Percentiles rank a stretch among this genome's conserved stretches.
These are phyloP conservation scores for Curvularia spicifera DNA, from an alignment of 2,329 filamentous ascomycete species.

Conservation along the genomic window DNA sequence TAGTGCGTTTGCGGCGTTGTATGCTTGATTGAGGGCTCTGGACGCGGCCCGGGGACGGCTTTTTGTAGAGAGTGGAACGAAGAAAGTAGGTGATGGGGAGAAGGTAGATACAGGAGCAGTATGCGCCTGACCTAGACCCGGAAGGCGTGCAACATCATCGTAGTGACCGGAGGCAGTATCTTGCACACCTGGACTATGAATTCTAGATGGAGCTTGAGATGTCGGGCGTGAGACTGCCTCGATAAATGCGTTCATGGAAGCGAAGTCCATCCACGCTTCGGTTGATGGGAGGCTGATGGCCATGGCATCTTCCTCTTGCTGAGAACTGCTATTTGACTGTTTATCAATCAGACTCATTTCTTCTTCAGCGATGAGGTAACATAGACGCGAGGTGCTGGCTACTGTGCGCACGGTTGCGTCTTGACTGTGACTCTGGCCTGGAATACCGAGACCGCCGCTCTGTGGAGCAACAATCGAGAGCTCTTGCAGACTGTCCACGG, in stretches of 20 bases:
- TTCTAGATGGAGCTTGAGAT: background rate
- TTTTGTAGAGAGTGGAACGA: background rate
- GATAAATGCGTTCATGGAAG: slow-evolving; percentile 1
- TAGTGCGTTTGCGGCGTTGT: slow-evolving; percentile 19
- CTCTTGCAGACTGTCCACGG: slow-evolving; percentile 20
- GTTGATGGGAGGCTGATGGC: background rate
- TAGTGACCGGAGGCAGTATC: background rate
- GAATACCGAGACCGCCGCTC: background rate
- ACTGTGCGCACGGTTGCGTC: slow-evolving; percentile 15
- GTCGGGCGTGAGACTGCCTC: background rate
- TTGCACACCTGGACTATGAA: background rate
- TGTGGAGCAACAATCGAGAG: too few relatives aligned
- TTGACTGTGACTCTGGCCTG: background rate
- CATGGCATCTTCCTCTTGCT: background rate
- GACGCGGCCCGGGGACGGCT: slow-evolving; percentile 25
- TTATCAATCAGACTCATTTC: background rate
- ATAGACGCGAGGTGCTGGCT: slow-evolving; percentile 18
- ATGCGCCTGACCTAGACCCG: slow-evolving; percentile 1
- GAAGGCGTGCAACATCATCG: slow-evolving; percentile 4
- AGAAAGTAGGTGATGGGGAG: background rate
- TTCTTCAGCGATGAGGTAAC: slow-evolving; percentile 1
- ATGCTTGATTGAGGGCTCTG: slow-evolving; percentile 27
- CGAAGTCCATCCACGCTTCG: slow-evolving; percentile 8
- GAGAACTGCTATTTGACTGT: too few relatives aligned
- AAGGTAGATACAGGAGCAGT: too few relatives aligned